Conservation (phyloP, 345 rosid genomes). For the Pugionium cornutum region DNA sequence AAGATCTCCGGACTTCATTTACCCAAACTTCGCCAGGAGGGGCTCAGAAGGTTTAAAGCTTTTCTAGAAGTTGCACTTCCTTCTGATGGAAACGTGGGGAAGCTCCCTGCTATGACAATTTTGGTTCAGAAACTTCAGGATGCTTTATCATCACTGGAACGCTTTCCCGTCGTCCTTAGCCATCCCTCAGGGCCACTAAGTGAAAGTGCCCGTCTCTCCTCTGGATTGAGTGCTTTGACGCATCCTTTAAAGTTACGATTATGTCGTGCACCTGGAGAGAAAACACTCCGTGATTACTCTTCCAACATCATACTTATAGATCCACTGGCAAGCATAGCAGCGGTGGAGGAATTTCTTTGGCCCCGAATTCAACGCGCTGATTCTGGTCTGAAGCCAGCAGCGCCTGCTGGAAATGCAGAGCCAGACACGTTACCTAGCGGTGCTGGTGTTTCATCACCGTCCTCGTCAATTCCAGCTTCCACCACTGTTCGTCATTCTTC, state of each 20-base stretch:
- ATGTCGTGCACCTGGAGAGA: conserved; percentile 90
- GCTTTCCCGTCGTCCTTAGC: conserved; percentile 95
- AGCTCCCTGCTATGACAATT: conserved; percentile 68
- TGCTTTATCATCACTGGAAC: conserved; percentile 90
- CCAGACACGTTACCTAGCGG: conserved; percentile 57
- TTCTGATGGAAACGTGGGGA: conserved; percentile 48
- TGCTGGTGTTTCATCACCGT: conserved; percentile 80
- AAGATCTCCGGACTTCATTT: conserved; percentile 73
- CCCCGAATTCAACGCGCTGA: conserved; percentile 91
- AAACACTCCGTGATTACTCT: conserved; percentile 92
- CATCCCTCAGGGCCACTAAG: conserved; percentile 82
- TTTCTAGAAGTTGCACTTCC: conserved; percentile 83
- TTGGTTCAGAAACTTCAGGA: conserved; percentile 96
- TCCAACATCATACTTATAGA: conserved; percentile 94
- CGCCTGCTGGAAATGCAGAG: conserved; percentile 69
- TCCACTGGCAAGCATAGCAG: conserved; percentile 95
- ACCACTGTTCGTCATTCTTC: conserved; percentile 74
- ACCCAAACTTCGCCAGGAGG: conserved; percentile 82
- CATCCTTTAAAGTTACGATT: conserved; percentile 95
- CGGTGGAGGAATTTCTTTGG: conserved; percentile 98
- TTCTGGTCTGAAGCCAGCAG: conserved; percentile 69
- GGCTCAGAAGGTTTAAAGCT: conserved; percentile 72
- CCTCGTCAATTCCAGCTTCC: conserved; percentile 69
- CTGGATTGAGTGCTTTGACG: conserved; percentile 91
- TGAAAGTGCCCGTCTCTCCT: conserved; percentile 95